Evolutionary conservation across 768 basidiomycete genomes (phyloP).

Genomic region (Collybia nuda): DNA sequence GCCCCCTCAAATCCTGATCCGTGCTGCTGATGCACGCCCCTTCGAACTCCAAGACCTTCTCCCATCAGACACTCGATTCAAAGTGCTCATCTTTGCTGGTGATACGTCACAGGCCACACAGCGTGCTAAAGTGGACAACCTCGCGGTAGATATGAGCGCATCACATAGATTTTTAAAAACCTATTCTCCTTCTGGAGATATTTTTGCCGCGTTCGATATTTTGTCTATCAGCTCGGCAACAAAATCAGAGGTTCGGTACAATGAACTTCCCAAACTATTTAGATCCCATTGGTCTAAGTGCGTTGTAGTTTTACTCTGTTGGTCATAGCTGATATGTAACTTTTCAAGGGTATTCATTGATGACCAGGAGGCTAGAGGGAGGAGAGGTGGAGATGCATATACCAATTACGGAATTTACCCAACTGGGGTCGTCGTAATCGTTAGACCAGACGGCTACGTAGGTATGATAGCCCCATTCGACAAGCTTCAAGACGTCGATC

Average conservation of each 20-base stretch:
- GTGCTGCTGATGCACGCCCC: constrained; percentile 49
- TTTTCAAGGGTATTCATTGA: constrained; percentile 56
- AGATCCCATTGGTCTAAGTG: constrained; percentile 64
- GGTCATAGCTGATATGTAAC: too few species aligned
- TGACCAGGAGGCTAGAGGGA: constrained; percentile 43
- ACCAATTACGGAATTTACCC: constrained; percentile 49
- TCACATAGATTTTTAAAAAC: constrained; percentile 23
- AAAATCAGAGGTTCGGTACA: constrained; percentile 40
- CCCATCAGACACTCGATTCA: constrained; percentile 52
- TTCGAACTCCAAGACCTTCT: constrained; percentile 55
- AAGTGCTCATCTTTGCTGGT: constrained; percentile 54
- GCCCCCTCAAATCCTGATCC: constrained; percentile 46
- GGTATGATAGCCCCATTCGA: constrained; percentile 53
- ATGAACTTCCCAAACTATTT: constrained; percentile 44
- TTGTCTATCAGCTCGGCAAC: constrained; percentile 35
- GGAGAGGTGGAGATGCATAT: constrained; percentile 55
- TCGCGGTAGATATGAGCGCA: constrained; percentile 31
- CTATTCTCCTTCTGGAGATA: constrained; percentile 25
- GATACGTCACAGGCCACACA: constrained; percentile 32
- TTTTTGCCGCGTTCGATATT: constrained; percentile 42
- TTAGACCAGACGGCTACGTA: constrained; percentile 69
- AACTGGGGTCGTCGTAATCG: constrained; percentile 49
- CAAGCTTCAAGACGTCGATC: constrained; percentile 34
- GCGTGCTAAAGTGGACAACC: constrained; percentile 21
- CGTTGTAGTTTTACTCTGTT: constrained; percentile 12